Percentiles rank a stretch among this genome's conserved stretches.
Conservation (phyloP, 2,329 filamentous ascomycete genomes). For the Penicillium polonicum region DNA sequence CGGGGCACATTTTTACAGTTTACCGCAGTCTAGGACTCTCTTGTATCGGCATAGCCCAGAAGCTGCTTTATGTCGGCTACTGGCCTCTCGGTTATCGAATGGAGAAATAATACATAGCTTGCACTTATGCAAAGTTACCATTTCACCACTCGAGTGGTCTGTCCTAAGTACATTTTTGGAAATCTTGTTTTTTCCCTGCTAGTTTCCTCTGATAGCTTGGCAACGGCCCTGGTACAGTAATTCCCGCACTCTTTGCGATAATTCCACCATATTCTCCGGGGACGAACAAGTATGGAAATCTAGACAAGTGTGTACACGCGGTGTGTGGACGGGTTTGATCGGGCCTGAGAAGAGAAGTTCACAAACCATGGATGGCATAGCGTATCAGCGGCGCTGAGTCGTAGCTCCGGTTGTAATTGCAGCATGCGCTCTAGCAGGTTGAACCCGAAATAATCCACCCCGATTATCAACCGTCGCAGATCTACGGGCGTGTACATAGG, state of each 20-base stretch:
- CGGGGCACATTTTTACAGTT: neutral
- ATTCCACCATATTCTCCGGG: neutral
- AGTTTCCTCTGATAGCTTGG: neutral
- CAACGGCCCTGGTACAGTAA: neutral
- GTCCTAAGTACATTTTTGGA: neutral
- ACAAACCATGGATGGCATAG: neutral
- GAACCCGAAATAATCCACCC: neutral
- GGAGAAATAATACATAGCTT: neutral
- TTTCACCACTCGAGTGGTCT: neutral
- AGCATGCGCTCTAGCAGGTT: neutral
- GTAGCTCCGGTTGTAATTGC: neutral
- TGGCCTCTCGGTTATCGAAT: neutral
- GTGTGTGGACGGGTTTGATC: neutral
- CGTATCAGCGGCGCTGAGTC: neutral
- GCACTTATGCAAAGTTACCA: neutral
- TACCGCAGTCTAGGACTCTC: neutral
- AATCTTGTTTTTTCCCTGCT: neutral
- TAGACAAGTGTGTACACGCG: neutral
- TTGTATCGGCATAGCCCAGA: neutral
- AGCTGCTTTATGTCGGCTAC: neutral
- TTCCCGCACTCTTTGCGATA: neutral
- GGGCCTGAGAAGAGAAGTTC: neutral
- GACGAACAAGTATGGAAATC: neutral
- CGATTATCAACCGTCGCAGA: neutral
- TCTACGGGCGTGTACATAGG: conserved; percentile 45